Percentiles rank a stretch among this genome's conserved stretches.
These are phyloP conservation scores for Alternaria atra DNA, from an alignment of 2,329 filamentous ascomycete species.

Conservation along the genomic window DNA sequence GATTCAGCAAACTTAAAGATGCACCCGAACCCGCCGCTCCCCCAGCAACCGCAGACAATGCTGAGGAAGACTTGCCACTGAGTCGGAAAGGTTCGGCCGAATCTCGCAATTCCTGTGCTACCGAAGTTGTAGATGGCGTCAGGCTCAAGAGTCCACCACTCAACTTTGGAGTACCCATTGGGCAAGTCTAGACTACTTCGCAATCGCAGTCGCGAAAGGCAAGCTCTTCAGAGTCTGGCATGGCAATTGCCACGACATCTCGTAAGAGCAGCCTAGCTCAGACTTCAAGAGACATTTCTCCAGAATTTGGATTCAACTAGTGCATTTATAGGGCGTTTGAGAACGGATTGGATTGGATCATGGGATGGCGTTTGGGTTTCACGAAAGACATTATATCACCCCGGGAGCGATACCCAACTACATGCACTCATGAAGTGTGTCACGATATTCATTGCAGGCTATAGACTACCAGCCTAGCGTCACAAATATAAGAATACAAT, in stretches of 20 bases:
- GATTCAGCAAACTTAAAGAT: conserved; percentile 27
- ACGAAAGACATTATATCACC: conserved; percentile 3
- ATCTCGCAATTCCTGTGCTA: conserved; percentile 27
- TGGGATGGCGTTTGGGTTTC: background rate
- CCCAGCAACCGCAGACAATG: background rate
- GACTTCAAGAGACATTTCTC: background rate
- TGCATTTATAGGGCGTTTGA: background rate
- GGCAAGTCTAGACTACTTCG: conserved; percentile 27
- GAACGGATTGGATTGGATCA: conserved; percentile 2
- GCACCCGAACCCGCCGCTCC: conserved; percentile 18
- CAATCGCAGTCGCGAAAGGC: background rate
- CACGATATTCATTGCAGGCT: conserved; percentile 23
- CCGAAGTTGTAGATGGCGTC: conserved; percentile 45
- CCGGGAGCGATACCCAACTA: conserved; percentile 19
- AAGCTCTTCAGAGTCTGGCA: background rate
- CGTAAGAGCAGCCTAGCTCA: background rate
- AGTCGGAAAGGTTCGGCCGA: conserved; percentile 36
- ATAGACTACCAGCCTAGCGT: conserved; percentile 30
- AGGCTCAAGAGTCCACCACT: conserved; percentile 46
- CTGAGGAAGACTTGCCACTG: conserved; percentile 13
- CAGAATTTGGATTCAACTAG: background rate
- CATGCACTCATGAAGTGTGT: conserved; percentile 7
- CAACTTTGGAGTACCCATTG: conserved; percentile 49
- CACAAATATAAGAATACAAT: conserved; percentile 4
- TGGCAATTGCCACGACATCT: background rate